Evolutionary conservation across 352 stramenopile genomes (phyloP), one percentile per base, ranked within the genome.

Genomic region (Phytopythium kandeliae): DNA sequence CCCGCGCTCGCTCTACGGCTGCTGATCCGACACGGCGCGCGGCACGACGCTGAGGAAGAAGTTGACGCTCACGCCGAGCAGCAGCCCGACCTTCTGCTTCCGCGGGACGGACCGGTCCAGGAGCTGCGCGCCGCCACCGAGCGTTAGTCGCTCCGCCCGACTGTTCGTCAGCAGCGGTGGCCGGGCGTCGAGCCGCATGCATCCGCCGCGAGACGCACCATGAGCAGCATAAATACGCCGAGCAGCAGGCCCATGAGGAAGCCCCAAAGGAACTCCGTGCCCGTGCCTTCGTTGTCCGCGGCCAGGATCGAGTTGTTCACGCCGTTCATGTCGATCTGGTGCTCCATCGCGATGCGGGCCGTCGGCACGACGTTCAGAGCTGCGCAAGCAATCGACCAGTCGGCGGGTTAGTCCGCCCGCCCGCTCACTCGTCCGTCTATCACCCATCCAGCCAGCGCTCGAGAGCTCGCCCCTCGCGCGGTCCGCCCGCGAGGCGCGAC

Each of bases 41-140:
- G 81, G 81, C n/a, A 95, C 71, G 53, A 95, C 79, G 61, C 80
- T 95, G 49, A 95, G 65, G 58, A 95, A 89, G 62, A 95, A 90
- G 50, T 95, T 95, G 73, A 95, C 90, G 67, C 78, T 90, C 40
- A 95, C 84, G 48, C 84, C 84, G 28, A 92, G 69, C 41, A 95
- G 58, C 44, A 95, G 58, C 1, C 84, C 84, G 26, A 95, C 76
- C 62, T 95, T 94, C 54, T 95, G 84, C 50, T 89, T 90, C 48
- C 84, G 81, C 48, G 84, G 84, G 34, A 95, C 83, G 6, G 84
- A 92, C 28, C 84, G 76, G 42, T 95, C 84, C 47, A 92, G 69
- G 28, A 95, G 74, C 84, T 95, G 61, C 7, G 54, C 6, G 53
- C 21, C 33, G 22, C 30, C 30, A 9, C 28, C 28, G 28, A 9